Evolutionary conservation across 1,284 basidiomycete genomes (phyloP), one percentile per base, ranked within the genome.

Genomic region (Sporisorium reilianum): DNA sequence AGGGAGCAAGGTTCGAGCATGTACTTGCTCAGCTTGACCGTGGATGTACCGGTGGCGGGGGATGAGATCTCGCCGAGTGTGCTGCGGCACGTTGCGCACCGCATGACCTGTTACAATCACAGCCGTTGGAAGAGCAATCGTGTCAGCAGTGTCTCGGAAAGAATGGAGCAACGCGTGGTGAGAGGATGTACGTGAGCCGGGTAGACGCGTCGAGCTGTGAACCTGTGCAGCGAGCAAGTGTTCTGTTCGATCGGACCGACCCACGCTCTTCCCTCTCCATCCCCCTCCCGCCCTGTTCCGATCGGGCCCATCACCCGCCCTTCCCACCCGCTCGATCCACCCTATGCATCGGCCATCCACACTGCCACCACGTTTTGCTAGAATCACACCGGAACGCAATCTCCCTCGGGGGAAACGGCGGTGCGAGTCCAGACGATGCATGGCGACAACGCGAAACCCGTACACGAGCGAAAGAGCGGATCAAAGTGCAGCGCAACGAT

Each of bases 221-320:
- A 25, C 50, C 67, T 70, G 28, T 38, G 14, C 53, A 56, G 62
- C 49, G 50, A 53, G 67, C 67, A 61, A 40, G 62, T 70, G 67
- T 70, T 70, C 67, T 70, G 67, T 70, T 70, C 67, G 25, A 42
- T 30, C 16, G 8, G 34, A 23, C 65, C 65, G 53, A 57, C 49
- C 45, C 50, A 61, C 49, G 42, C 38, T 20, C 28, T 10, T 26
- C 1, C 22, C 32, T 36, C 50, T 26, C 32, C 26, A 26, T 14
- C 25, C 26, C 16, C 25, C n/a, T 14, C 36, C 9, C 48, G 5
- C 7, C 30, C 30, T n/a, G 14, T 18, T 7, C 41, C 20, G 14
- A 23, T 6, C 16, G 23, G 38, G 10, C n/a, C 38, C 38, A 20
- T 20, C 36, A 38, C n/a, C 16, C 16, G 20, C 28, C 20, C 9